These are phyloP conservation scores for Aspergillus latus DNA, from an alignment of 2,329 filamentous ascomycete genomes.

Conservation along the genomic window DNA sequence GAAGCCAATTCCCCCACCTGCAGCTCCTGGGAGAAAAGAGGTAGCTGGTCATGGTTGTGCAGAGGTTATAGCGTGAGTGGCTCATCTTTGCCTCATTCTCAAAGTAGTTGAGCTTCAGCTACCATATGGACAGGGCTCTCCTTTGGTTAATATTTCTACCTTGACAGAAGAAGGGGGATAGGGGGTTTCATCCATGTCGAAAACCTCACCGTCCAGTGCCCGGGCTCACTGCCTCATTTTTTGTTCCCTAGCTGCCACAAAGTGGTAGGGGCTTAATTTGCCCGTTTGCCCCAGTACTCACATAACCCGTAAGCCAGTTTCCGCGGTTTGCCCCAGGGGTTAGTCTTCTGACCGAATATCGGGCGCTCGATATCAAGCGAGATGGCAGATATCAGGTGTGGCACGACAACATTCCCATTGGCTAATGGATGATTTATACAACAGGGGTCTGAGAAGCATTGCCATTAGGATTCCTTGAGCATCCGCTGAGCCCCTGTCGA, in stretches of 20 bases:
- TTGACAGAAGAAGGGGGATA: background rate
- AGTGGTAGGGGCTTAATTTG: background rate
- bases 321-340: conserved; percentile 3
- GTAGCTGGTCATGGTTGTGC: background rate
- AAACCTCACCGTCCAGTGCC: conserved; percentile 14
- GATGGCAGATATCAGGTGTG: conserved; percentile 6
- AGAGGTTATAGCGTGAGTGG: conserved; percentile 5
- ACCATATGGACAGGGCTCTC: background rate
- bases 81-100: conserved; percentile 7
- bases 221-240: conserved; percentile 11
- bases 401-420: conserved; percentile 7
- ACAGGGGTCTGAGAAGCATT: conserved; percentile 12
- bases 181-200: conserved; percentile 9
- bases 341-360: background rate
- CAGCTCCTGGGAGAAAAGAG: background rate
- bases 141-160: conserved; percentile 2
- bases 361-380: conserved; percentile 5
- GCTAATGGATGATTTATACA: conserved; percentile 9
- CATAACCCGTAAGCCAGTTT: background rate
- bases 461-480: conserved; percentile 5
- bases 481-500: conserved; percentile 8
- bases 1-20: background rate
- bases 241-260: background rate
- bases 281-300: conserved; percentile 3
- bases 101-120: conserved; percentile 6